These are phyloP conservation scores for Panicum hallii DNA, from an alignment of 202 grass and related monocot genomes.

Conservation along the genomic window DNA sequence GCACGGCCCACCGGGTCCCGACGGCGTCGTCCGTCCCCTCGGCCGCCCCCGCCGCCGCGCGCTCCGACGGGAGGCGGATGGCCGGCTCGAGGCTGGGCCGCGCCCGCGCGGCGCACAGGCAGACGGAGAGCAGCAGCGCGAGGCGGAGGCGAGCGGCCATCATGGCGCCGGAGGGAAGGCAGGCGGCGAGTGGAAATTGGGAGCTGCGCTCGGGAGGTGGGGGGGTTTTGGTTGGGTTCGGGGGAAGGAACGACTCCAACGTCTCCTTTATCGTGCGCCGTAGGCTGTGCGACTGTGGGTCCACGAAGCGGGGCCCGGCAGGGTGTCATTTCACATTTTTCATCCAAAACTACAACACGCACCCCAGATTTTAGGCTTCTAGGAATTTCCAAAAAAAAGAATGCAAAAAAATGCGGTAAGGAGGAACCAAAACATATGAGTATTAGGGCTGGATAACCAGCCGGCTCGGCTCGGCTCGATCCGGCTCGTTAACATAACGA, in stretches of 20 bases:
- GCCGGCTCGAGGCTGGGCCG: slow-evolving; percentile 37
- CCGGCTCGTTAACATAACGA: no score
- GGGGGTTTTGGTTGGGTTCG: slow-evolving; percentile 25
- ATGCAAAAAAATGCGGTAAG: not conserved
- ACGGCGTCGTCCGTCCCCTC: slow-evolving; percentile 24
- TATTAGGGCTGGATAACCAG: no score
- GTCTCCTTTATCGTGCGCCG: slow-evolving; percentile 48
- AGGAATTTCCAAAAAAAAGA: not conserved
- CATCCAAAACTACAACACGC: not conserved
- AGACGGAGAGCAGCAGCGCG: slow-evolving; percentile 51
- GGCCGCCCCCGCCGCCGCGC: not conserved
- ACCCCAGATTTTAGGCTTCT: not conserved
- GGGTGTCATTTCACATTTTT: not conserved
- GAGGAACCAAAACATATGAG: not conserved
- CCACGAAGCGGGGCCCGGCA: not conserved
- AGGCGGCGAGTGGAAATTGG: not conserved
- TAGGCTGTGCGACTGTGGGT: not conserved
- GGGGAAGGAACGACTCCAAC: slow-evolving; percentile 26
- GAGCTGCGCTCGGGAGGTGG: not conserved
- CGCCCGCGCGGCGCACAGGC: slow-evolving; percentile 42
- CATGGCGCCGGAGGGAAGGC: slow-evolving; percentile 14
- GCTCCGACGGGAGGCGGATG: slow-evolving; percentile 73
- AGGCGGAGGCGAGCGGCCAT: slow-evolving; percentile 36
- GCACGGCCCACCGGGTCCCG: slow-evolving; percentile 80
- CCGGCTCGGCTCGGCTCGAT: no score